A percentile compares a stretch with the other conserved stretches of the same genome.
phyloP scores from a whole-genome alignment of 805 yeast genomes.

The Wickerhamomyces rabaulensis region DNA sequence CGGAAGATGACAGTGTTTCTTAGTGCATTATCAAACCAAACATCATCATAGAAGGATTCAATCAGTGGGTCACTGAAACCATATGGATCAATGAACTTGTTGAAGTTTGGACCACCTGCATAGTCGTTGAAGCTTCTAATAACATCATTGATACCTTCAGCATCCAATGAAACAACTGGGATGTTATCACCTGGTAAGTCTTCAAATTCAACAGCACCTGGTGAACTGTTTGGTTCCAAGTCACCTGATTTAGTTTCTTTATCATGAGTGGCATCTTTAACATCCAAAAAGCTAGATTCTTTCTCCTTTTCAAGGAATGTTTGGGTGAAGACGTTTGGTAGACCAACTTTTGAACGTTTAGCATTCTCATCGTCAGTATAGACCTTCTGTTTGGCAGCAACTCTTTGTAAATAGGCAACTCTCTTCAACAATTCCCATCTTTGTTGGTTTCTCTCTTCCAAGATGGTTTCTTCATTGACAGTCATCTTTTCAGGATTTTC shows the following conservation, averaged over 20 bases:
- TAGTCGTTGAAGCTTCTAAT: constrained; percentile 36
- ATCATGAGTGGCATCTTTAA: neutral
- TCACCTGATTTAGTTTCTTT: neutral
- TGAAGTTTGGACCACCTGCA: constrained; percentile 14
- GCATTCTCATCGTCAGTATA: constrained; percentile 34
- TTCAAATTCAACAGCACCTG: constrained; percentile 10
- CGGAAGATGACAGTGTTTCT: constrained; percentile 80
- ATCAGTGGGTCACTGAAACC: constrained; percentile 82
- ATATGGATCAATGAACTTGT: constrained; percentile 76
- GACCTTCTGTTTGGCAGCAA: constrained; percentile 46
- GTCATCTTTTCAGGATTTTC: constrained; percentile 27
- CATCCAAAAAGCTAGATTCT: neutral
- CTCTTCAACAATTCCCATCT: constrained; percentile 71
- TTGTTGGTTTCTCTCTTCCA: constrained; percentile 43
- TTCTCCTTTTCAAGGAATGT: constrained; percentile 5
- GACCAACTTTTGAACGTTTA: constrained; percentile 25
- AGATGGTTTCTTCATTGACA: constrained; percentile 32
- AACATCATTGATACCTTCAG: constrained; percentile 36
- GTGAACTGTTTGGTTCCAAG: neutral
- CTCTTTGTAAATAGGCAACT: constrained; percentile 62
- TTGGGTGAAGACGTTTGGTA: constrained; percentile 8
- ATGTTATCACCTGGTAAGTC: constrained; percentile 24
- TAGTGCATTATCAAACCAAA: constrained; percentile 79
- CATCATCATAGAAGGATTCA: constrained; percentile 76
- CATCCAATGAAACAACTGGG: constrained; percentile 40